Conservation (phyloP, 192 early-diverging fungal species). For the Backusella westeae region DNA sequence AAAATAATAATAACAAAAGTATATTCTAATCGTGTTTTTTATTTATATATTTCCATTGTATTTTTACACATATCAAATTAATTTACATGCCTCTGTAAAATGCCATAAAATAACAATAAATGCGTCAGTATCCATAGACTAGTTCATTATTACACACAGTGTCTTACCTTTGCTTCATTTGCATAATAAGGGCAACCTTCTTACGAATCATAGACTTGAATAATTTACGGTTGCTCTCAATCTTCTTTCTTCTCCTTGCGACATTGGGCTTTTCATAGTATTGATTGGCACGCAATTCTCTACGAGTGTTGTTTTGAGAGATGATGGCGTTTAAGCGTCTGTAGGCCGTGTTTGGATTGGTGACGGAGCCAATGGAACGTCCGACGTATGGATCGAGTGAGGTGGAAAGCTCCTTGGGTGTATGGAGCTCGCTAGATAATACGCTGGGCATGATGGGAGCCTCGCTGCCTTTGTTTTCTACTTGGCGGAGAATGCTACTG, state of each 20-base stretch:
- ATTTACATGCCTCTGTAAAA: conserved; percentile 28
- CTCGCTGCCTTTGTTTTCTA: background rate
- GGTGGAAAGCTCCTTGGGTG: conserved; percentile 26
- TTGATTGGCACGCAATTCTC: conserved; percentile 50
- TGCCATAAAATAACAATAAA: background rate
- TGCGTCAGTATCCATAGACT: background rate
- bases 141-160: background rate
- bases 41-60: background rate
- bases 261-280: conserved; percentile 71
- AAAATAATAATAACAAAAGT: background rate
- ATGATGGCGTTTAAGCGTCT: conserved; percentile 57
- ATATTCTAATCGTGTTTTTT: background rate
- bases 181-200: conserved; percentile 64
- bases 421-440: conserved; percentile 3
- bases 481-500: background rate
- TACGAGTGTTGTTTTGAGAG: conserved; percentile 53
- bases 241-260: conserved; percentile 55
- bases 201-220: conserved; percentile 60
- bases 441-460: conserved; percentile 4
- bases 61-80: background rate
- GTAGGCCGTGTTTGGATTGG: conserved; percentile 45
- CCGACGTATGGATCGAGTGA: conserved; percentile 46
- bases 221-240: conserved; percentile 49
- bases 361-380: conserved; percentile 46
- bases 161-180: conserved; percentile 56